Conservation (phyloP, 1,139 yeast species). For the Hemisphaericaspora subhashii region DNA sequence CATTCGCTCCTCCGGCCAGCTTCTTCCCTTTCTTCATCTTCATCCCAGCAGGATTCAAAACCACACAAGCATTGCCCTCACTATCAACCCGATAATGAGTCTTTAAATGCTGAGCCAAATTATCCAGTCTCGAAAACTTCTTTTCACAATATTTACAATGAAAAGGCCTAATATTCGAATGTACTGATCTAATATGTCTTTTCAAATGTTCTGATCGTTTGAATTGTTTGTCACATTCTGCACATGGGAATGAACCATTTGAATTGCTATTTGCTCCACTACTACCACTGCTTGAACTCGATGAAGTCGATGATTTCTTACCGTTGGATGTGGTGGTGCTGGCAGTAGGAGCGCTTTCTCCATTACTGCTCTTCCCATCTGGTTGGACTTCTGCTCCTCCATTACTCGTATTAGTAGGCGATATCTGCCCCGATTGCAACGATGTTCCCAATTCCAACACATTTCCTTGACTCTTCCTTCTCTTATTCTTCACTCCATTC, state of each 20-base stretch:
- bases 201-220: conserved; percentile 51
- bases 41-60: conserved; percentile 35
- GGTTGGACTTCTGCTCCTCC: too few relatives aligned
- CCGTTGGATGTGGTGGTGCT: background rate
- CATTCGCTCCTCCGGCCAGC: too few relatives aligned
- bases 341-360: too few relatives aligned
- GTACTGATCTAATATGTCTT: conserved; percentile 50
- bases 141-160: conserved; percentile 51
- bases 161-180: conserved; percentile 48
- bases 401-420: background rate
- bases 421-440: background rate
- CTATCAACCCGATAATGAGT: conserved; percentile 44
- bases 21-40: conserved; percentile 22
- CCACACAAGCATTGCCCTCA: conserved; percentile 37
- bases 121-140: conserved; percentile 48
- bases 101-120: conserved; percentile 51
- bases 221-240: conserved; percentile 47
- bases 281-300: too few relatives aligned
- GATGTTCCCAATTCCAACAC: background rate
- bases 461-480: conserved; percentile 1
- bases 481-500: conserved; percentile 1
- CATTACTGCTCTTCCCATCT: too few relatives aligned
- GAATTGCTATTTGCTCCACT: too few relatives aligned
- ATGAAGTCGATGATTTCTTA: background rate
- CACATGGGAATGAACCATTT: conserved; percentile 39